phyloP scores from a whole-genome alignment of 768 basidiomycete species.

The Mycena vitilis region DNA sequence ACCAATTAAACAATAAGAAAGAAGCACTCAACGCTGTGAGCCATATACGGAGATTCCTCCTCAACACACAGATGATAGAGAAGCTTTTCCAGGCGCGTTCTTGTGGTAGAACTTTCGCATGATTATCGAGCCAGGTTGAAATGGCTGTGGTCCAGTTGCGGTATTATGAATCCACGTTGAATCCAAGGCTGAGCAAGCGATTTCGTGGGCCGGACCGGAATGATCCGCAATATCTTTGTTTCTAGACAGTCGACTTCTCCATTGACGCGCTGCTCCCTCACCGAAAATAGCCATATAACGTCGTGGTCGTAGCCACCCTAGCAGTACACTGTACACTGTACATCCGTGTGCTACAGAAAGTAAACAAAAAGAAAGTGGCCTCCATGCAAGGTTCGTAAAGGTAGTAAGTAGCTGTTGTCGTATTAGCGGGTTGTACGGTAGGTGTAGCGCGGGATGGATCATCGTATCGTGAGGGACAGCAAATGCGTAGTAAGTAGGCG shows the following conservation, averaged over 20 bases:
- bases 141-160: too few relatives aligned
- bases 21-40: neutral
- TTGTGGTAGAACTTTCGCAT: too few relatives aligned
- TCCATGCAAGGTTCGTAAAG: conserved; percentile 11
- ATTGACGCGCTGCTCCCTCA: too few relatives aligned
- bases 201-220: too few relatives aligned
- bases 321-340: conserved; percentile 16
- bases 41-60: neutral
- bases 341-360: conserved; percentile 5
- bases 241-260: too few relatives aligned
- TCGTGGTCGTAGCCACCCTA: neutral
- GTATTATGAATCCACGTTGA: too few relatives aligned
- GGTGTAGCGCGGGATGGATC: conserved; percentile 2
- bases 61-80: neutral
- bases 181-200: too few relatives aligned
- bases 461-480: conserved; percentile 5
- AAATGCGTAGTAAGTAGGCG: neutral
- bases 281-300: neutral
- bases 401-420: conserved; percentile 12
- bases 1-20: conserved; percentile 5
- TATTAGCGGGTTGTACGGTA: conserved; percentile 6
- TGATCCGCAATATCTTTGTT: too few relatives aligned
- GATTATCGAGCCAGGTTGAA: too few relatives aligned
- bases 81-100: too few relatives aligned
- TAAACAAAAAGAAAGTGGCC: neutral